These are phyloP conservation scores for Suhomyces bolitotheri DNA, from an alignment of 1,139 yeast species.

Conservation along the genomic window DNA sequence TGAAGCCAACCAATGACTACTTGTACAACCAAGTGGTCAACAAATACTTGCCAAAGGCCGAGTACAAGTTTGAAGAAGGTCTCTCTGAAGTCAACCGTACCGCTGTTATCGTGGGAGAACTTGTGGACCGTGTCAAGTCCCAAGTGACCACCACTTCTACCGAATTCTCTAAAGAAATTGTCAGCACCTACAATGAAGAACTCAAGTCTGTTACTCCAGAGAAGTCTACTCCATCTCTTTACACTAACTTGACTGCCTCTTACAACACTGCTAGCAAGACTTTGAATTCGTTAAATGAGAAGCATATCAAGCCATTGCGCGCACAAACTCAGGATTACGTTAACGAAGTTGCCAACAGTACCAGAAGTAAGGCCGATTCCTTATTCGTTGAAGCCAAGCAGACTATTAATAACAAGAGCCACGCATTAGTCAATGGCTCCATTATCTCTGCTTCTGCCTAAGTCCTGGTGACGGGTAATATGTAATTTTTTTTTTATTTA, in stretches of 20 bases:
- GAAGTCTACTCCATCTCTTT: constrained; percentile 13
- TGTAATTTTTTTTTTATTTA: too few relatives aligned
- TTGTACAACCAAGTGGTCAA: constrained; percentile 28
- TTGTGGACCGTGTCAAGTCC: constrained; percentile 28
- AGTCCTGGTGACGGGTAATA: not conserved
- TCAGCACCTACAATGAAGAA: constrained; percentile 39
- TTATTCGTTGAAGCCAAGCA: constrained; percentile 35
- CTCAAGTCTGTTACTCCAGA: constrained; percentile 19
- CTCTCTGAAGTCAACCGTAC: constrained; percentile 30
- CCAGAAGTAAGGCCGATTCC: constrained; percentile 34
- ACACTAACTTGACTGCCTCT: constrained; percentile 38
- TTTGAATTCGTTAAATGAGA: constrained; percentile 36
- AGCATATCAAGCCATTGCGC: constrained; percentile 43
- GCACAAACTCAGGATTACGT: constrained; percentile 43
- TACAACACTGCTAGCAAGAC: constrained; percentile 38
- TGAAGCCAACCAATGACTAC: constrained; percentile 32
- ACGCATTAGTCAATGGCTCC: constrained; percentile 18
- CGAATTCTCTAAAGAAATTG: constrained; percentile 34
- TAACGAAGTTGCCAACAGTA: constrained; percentile 36
- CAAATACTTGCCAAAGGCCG: constrained; percentile 35
- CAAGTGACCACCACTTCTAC: constrained; percentile 31
- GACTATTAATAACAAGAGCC: constrained; percentile 15
- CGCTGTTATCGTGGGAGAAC: constrained; percentile 32
- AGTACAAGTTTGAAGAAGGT: constrained; percentile 25
- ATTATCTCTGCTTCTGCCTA: constrained; percentile 20